Conservation (phyloP, 2,329 filamentous ascomycete species). For the Colletotrichum higginsianum region DNA sequence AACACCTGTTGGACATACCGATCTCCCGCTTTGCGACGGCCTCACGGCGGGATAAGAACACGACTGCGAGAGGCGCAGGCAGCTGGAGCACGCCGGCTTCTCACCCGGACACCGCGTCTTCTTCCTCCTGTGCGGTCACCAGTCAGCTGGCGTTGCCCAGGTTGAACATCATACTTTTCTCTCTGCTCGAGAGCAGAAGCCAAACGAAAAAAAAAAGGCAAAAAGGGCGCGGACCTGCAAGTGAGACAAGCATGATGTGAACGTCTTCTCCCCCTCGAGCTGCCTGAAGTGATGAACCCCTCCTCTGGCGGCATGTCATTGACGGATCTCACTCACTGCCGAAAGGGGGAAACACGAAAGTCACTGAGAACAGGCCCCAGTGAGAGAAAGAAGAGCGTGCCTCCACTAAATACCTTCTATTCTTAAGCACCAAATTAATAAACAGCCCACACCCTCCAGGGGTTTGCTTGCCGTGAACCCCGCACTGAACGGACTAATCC, state of each 20-base stretch:
- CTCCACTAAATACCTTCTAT: constrained; percentile 33
- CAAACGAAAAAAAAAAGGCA: background rate
- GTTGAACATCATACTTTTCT: too few species aligned
- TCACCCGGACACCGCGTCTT: constrained; percentile 68
- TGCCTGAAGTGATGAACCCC: constrained; percentile 41
- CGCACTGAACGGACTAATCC: constrained; percentile 20
- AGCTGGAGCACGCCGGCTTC: constrained; percentile 66
- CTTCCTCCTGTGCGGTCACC: constrained; percentile 55
- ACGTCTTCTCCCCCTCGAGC: constrained; percentile 54
- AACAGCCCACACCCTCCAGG: background rate
- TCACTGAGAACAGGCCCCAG: constrained; percentile 4
- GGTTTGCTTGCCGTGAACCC: constrained; percentile 5
- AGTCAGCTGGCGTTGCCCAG: constrained; percentile 33
- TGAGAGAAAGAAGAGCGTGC: constrained; percentile 18
- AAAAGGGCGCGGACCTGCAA: constrained; percentile 58
- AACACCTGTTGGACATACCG: constrained; percentile 53
- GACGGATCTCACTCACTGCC: constrained; percentile 31
- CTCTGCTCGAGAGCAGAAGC: too few species aligned
- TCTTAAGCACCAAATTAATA: background rate
- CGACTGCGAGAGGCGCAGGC: constrained; percentile 62
- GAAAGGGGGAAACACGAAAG: constrained; percentile 22
- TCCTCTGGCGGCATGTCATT: constrained; percentile 53
- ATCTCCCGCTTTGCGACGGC: constrained; percentile 58
- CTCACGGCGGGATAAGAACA: constrained; percentile 61
- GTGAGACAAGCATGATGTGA: constrained; percentile 62